Evolutionary conservation across 2,329 filamentous ascomycete species (phyloP).

Genomic region (Xenosphaeropsis pyriputrescens): DNA sequence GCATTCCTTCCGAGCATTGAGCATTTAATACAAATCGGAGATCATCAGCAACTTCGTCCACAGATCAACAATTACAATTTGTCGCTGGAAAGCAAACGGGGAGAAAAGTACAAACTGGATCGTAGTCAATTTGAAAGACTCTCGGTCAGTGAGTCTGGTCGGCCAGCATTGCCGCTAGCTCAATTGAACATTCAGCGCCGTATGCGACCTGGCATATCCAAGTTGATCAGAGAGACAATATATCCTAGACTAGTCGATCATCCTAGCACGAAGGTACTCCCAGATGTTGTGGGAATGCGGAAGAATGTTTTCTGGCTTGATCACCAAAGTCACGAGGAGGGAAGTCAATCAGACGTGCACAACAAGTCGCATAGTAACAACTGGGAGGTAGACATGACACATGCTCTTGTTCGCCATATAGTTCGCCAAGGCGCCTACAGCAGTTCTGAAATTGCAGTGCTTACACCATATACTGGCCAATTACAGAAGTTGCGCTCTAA

Average conservation of each 20-base stretch:
- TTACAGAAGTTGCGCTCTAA: conserved; percentile 19
- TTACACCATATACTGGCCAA: conserved; percentile 52
- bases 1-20: conserved; percentile 20
- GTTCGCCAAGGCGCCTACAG: conserved; percentile 47
- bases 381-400: conserved; percentile 50
- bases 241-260: conserved; percentile 13
- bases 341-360: not conserved
- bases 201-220: conserved; percentile 15
- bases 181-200: conserved; percentile 14
- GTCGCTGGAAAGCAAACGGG: conserved; percentile 1
- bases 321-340: conserved; percentile 10
- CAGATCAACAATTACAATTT: conserved; percentile 6
- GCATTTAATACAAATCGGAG: conserved; percentile 27
- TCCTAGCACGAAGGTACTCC: conserved; percentile 4
- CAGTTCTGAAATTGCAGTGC: conserved; percentile 48
- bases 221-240: conserved; percentile 8
- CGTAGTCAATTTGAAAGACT: conserved; percentile 15
- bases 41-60: conserved; percentile 26
- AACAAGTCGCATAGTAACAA: conserved; percentile 23
- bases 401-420: conserved; percentile 48
- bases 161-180: conserved; percentile 9
- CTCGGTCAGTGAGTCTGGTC: conserved; percentile 5
- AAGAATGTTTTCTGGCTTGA: conserved; percentile 14
- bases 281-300: conserved; percentile 13
- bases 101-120: conserved; percentile 10